phyloP scores from a whole-genome alignment of 495 filamentous ascomycete species.

The Lepraria neglecta region DNA sequence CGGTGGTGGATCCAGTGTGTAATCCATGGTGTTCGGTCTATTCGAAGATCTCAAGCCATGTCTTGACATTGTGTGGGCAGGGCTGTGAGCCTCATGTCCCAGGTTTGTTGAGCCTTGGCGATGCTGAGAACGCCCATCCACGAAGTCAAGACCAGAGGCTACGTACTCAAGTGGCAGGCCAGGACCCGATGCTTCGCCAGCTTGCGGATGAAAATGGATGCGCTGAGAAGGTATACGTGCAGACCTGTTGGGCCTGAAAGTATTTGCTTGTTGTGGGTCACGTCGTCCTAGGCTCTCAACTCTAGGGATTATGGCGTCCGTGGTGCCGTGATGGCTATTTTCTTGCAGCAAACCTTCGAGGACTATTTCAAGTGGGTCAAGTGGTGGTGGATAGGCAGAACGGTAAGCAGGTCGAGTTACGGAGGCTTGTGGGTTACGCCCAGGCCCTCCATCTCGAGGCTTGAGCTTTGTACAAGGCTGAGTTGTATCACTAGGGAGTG shows the following conservation, averaged over 20 bases:
- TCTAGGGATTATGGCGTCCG: not conserved
- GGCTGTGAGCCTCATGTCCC: not conserved
- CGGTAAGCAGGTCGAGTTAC: not conserved
- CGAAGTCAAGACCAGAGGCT: not conserved
- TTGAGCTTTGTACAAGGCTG: not conserved
- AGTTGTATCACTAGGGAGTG: not conserved
- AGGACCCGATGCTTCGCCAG: not conserved
- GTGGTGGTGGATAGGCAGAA: not conserved
- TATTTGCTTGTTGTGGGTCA: not conserved
- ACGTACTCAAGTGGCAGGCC: not conserved
- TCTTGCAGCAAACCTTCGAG: conserved; percentile 4
- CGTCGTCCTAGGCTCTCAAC: not conserved
- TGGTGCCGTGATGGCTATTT: not conserved
- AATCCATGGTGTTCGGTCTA: not conserved
- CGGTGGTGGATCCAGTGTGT: not conserved
- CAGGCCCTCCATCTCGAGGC: not conserved
- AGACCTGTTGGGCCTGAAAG: not conserved
- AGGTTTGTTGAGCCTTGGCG: not conserved
- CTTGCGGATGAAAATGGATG: not conserved
- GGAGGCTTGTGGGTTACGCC: not conserved
- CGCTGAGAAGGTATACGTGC: not conserved
- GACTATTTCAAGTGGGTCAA: not conserved
- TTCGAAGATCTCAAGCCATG: not conserved
- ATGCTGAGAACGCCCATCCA: not conserved
- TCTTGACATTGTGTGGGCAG: not conserved